These are phyloP conservation scores for Mucor irregularis DNA, from an alignment of 371 early-diverging fungal genomes.

Conservation along the genomic window DNA sequence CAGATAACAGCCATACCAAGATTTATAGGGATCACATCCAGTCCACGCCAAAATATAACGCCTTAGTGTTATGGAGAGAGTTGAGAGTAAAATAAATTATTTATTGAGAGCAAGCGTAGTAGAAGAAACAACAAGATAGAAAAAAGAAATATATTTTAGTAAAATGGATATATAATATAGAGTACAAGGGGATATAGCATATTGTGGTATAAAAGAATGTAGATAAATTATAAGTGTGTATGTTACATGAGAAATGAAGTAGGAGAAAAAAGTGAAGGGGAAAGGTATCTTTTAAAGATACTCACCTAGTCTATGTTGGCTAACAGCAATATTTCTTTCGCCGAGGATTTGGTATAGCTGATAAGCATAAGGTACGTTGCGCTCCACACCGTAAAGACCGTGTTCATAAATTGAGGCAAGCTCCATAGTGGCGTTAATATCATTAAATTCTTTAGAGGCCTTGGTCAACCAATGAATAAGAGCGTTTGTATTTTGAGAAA, in stretches of 20 bases:
- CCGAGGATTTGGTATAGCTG: conserved; percentile 23
- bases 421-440: conserved; percentile 30
- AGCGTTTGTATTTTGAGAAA: conserved; percentile 10
- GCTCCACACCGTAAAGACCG: conserved; percentile 19
- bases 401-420: conserved; percentile 32
- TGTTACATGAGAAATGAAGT: background rate
- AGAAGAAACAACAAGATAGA: background rate
- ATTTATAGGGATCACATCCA: conserved; percentile 25
- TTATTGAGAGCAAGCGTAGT: background rate
- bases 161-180: background rate
- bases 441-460: conserved; percentile 26
- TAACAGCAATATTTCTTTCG: conserved; percentile 30
- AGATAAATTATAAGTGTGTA: background rate
- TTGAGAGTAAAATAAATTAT: too few relatives aligned
- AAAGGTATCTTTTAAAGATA: background rate
- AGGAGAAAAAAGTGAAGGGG: background rate
- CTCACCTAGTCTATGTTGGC: conserved; percentile 38
- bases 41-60: conserved; percentile 34
- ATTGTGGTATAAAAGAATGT: background rate
- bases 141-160: conserved; percentile 12
- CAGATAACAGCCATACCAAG: conserved; percentile 36
- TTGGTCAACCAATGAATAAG: conserved; percentile 30
- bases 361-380: conserved; percentile 14
- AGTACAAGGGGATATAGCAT: background rate
- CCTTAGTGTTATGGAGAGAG: conserved; percentile 6